Evolutionary conservation across 2,329 filamentous ascomycete genomes (phyloP).

Genomic region (Penicillium sp.): DNA sequence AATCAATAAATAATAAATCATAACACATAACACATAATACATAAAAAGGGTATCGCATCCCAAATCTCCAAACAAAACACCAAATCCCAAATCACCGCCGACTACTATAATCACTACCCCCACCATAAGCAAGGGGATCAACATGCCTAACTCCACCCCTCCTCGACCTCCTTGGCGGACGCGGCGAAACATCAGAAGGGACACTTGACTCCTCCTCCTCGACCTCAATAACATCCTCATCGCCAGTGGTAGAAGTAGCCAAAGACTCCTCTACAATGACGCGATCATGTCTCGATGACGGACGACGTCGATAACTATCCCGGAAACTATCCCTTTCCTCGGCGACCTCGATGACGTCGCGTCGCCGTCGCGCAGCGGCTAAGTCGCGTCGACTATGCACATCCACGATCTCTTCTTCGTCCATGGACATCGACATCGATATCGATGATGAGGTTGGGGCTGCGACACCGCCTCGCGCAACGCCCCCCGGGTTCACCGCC

Average conservation of each 20-base stretch:
- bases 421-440: conserved; percentile 15
- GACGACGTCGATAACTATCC: conserved; percentile 21
- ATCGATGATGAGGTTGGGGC: conserved; percentile 3
- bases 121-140: conserved; percentile 41
- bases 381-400: conserved; percentile 19
- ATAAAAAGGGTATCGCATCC: conserved; percentile 19
- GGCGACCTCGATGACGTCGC: conserved; percentile 33
- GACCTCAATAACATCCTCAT: conserved; percentile 55
- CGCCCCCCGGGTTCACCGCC: conserved; percentile 46
- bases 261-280: conserved; percentile 36
- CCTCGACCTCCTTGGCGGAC: conserved; percentile 34
- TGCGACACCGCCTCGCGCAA: conserved; percentile 24
- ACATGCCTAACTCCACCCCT: conserved; percentile 47
- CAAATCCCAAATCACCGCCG: conserved; percentile 6
- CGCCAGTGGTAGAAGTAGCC: conserved; percentile 21
- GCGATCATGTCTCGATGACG: conserved; percentile 16
- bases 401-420: conserved; percentile 30
- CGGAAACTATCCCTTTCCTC: conserved; percentile 28
- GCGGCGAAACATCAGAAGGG: conserved; percentile 35
- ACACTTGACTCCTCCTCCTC: conserved; percentile 50
- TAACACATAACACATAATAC: neutral
- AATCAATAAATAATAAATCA: neutral
- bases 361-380: conserved; percentile 15
- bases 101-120: conserved; percentile 27
- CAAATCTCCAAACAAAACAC: neutral